A percentile compares a stretch with the other conserved stretches of the same genome.
Conservation (phyloP, 2,329 filamentous ascomycete genomes). For the Pezicula neosporulosa region DNA sequence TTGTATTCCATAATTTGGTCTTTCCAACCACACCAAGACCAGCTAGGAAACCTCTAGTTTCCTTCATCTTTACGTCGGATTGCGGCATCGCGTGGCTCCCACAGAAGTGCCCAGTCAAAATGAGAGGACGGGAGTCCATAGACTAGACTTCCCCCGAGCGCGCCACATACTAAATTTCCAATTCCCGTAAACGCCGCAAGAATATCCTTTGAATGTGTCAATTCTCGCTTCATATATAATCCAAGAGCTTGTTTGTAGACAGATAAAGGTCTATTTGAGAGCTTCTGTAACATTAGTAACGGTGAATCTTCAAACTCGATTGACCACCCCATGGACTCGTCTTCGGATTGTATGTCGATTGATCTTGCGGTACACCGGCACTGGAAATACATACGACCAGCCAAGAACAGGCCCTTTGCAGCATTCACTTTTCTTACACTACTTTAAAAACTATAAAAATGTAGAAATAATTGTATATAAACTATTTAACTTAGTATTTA, state of each 20-base stretch:
- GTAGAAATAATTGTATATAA: no score
- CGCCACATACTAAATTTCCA: slow-evolving; percentile 18
- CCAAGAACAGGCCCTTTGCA: no score
- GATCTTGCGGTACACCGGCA: slow-evolving; percentile 21
- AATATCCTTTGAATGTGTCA: slow-evolving; percentile 24
- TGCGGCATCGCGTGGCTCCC: slow-evolving; percentile 15
- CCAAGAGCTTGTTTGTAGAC: slow-evolving; percentile 6
- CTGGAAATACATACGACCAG: slow-evolving; percentile 27
- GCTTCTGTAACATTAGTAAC: no score
- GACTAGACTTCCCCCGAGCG: slow-evolving; percentile 20
- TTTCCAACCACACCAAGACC: slow-evolving; percentile 32
- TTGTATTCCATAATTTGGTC: slow-evolving; percentile 17
- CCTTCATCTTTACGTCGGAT: neutral
- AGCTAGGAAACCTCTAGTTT: slow-evolving; percentile 25
- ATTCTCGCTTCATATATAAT: slow-evolving; percentile 25
- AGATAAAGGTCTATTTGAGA: no score
- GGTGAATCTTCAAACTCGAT: no score
- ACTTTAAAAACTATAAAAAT: no score
- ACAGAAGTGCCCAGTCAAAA: slow-evolving; percentile 30
- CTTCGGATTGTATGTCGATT: slow-evolving; percentile 28
- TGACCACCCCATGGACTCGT: slow-evolving; percentile 13
- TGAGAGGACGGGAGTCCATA: slow-evolving; percentile 28
- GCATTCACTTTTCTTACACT: no score
- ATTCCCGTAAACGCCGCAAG: slow-evolving; percentile 31
- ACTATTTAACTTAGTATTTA: no score